A percentile compares a stretch with the other conserved stretches of the same genome.
Evolutionary conservation across 208 protist species (phyloP).

Genomic region (Leishmania turanica): DNA sequence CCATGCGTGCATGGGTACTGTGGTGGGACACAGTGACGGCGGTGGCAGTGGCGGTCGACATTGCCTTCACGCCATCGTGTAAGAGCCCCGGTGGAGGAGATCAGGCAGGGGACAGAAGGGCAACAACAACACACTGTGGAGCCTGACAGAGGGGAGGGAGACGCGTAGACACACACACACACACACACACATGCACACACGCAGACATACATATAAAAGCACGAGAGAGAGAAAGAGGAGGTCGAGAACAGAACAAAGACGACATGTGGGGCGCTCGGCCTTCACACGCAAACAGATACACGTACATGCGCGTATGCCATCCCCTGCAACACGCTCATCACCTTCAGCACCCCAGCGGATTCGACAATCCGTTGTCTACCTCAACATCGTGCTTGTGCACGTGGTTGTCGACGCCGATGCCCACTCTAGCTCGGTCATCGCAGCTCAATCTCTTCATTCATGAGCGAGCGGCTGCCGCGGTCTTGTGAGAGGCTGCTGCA

Average conservation of each 20-base stretch:
- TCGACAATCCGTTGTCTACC: not conserved
- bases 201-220: not conserved
- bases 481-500: slow-evolving; percentile 21
- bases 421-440: slow-evolving; percentile 1
- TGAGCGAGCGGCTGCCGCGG: slow-evolving; percentile 1
- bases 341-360: not conserved
- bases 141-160: not conserved
- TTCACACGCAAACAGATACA: not conserved
- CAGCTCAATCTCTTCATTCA: slow-evolving; percentile 25
- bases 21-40: not conserved
- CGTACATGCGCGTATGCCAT: not conserved
- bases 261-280: not conserved
- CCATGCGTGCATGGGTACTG: not conserved
- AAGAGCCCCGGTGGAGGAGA: not conserved
- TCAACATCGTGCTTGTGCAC: not conserved
- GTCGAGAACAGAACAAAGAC: not conserved
- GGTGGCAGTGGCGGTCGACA: not conserved
- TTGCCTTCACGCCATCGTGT: not conserved
- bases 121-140: not conserved
- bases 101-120: not conserved
- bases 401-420: not conserved
- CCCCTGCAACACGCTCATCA: not conserved
- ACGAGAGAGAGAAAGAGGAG: not conserved
- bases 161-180: not conserved
- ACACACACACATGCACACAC: not conserved